These are phyloP conservation scores for Eleusine coracana DNA, from an alignment of 176 grass and related monocot species.

Conservation along the genomic window DNA sequence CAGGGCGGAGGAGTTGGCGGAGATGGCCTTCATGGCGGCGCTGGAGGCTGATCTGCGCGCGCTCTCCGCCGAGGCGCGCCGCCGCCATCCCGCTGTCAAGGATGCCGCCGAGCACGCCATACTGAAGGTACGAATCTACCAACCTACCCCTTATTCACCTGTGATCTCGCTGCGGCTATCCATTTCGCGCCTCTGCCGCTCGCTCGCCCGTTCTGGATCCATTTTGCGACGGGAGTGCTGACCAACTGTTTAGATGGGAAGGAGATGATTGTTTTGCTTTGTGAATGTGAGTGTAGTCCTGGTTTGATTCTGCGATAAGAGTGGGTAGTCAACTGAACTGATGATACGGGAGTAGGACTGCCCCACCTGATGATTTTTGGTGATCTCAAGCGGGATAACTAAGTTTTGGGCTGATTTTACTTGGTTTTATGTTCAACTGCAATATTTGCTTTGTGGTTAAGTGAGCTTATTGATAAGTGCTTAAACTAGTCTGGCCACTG, in stretches of 20 bases:
- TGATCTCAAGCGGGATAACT: constrained; percentile 17
- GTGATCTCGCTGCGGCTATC: constrained; percentile 14
- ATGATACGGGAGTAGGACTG: constrained; percentile 25
- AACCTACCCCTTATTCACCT: neutral
- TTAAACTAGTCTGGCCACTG: constrained; percentile 17
- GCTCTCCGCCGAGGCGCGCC: constrained; percentile 92
- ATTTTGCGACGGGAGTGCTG: neutral
- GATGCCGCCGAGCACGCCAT: constrained; percentile 89
- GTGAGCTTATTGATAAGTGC: constrained; percentile 1
- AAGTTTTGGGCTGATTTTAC: constrained; percentile 20
- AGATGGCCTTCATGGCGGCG: constrained; percentile 93
- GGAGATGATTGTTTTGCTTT: neutral
- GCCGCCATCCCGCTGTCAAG: constrained; percentile 88
- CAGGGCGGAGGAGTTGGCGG: constrained; percentile 26
- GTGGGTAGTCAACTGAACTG: constrained; percentile 30
- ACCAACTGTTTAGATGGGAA: neutral
- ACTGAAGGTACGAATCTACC: constrained; percentile 60
- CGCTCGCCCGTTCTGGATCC: constrained; percentile 34
- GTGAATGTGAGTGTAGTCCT: constrained; percentile 23
- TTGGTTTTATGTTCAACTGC: constrained; percentile 14
- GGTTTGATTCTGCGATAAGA: constrained; percentile 2
- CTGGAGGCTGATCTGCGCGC: constrained; percentile 98
- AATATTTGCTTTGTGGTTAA: neutral
- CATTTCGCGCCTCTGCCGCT: constrained; percentile 26
- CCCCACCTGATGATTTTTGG: constrained; percentile 25